phyloP scores from a whole-genome alignment of 2,329 filamentous ascomycete species.

The Pseudovirgaria hyperparasitica region DNA sequence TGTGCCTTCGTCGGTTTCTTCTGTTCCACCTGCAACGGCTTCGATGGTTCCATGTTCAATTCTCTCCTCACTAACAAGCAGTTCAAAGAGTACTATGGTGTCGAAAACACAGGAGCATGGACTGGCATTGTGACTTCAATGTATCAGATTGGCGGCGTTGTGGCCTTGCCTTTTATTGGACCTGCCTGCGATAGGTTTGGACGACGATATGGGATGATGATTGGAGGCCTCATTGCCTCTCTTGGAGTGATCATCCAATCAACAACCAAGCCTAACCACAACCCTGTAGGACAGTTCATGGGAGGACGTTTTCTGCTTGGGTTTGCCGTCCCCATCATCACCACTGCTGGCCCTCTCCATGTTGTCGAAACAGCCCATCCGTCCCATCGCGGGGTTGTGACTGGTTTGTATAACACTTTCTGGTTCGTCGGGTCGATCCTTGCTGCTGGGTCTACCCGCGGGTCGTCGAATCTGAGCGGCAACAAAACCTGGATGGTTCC shows the following conservation, averaged over 20 bases:
- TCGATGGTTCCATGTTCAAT: conserved; percentile 45
- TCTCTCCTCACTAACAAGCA: conserved; percentile 36
- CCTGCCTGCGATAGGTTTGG: conserved; percentile 32
- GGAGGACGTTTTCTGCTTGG: conserved; percentile 46
- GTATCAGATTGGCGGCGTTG: conserved; percentile 36
- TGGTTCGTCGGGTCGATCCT: conserved; percentile 29
- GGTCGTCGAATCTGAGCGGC: conserved; percentile 9
- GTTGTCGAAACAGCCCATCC: conserved; percentile 49
- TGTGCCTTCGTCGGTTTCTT: conserved; percentile 23
- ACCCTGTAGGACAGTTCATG: conserved; percentile 37
- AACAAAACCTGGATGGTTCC: conserved; percentile 13
- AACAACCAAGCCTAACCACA: conserved; percentile 28
- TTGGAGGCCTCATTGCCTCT: conserved; percentile 37
- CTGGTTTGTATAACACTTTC: conserved; percentile 30
- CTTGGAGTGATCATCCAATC: conserved; percentile 36
- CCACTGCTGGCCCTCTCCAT: conserved; percentile 45
- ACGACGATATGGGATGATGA: conserved; percentile 34
- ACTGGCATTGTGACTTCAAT: conserved; percentile 32
- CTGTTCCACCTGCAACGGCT: conserved; percentile 43
- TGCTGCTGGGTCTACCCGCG: conserved; percentile 14
- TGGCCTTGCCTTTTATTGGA: conserved; percentile 34
- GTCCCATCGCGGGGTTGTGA: conserved; percentile 38
- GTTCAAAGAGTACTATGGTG: conserved; percentile 31
- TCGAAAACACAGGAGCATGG: conserved; percentile 28
- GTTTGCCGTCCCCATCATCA: conserved; percentile 45